Base-by-base conservation (phyloP, 805 yeast genomes). In the Candida incommunis region DNA sequence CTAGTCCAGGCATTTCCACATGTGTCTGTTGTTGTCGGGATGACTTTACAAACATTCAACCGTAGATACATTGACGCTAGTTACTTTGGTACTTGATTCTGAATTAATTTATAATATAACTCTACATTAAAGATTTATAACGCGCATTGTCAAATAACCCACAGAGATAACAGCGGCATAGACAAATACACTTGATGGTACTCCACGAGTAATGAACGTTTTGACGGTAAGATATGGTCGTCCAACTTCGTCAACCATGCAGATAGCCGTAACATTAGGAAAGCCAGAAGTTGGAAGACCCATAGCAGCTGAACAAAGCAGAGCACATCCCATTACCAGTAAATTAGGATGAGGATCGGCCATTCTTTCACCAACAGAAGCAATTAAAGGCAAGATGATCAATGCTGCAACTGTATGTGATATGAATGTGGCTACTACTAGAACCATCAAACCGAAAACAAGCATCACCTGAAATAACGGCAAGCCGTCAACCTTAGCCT, bases 361-460 rank as follows among this genome's bases (percentile, higher is more conserved):
- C 54, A 67, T 53, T 20, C 69, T 67, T 35, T 76, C 69, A n/a
- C 97, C 98, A 46, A 92, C 80, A 56, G 88, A 92, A 18, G 83
- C 78, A 56, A 92, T 88, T 49, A 92, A 68, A 7, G 98, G 98
- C 40, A 90, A 77, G 44, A 90, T 76, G 47, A 92, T 92, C 61
- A 92, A 71, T 0, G 97, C 97, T 1, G 97, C 96, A 25, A 90
- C 98, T 0, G 97, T 92, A 60, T 90, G 98, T 15, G 95, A 83
- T 11, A 92, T 94, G 65, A 92, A 92, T 0, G 97, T 88, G 1
- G 97, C 97, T 67, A 87, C 79, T 2, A 77, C 73, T 40, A 88
- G 66, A 41, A 87, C 82, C 52, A 90, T 74, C 16, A 82, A 64
- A 2, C 97, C 96, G 60, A 92, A 90, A 2, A 82, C 71, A 4